Evolutionary conservation across 2,329 filamentous ascomycete genomes (phyloP).

Genomic region (Arthrobotrys entomopaga): DNA sequence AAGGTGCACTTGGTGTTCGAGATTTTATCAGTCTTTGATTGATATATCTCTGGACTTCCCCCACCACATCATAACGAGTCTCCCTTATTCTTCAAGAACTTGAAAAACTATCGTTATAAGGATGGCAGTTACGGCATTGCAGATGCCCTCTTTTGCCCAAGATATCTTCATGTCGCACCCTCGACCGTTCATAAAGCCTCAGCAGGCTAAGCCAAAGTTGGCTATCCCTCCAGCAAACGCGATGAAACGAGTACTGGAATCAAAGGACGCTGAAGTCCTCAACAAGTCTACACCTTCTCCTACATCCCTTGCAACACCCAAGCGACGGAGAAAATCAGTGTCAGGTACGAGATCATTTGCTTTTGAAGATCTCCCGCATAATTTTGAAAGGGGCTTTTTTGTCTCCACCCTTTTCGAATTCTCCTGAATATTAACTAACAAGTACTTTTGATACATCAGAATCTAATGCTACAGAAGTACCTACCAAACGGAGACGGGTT

Average conservation of each 20-base stretch:
- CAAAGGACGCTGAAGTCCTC: constrained; percentile 22
- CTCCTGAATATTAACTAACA: too few species aligned
- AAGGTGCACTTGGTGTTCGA: constrained; percentile 3
- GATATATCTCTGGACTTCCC: constrained; percentile 34
- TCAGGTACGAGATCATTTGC: constrained; percentile 40
- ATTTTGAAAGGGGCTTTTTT: background rate
- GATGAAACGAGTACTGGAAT: constrained; percentile 32
- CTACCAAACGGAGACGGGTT: constrained; percentile 30
- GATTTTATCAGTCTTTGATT: constrained; percentile 36
- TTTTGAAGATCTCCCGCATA: background rate
- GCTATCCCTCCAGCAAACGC: constrained; percentile 35
- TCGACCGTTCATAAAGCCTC: constrained; percentile 27
- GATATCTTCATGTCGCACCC: constrained; percentile 50
- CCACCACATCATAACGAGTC: constrained; percentile 5
- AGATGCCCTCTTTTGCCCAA: constrained; percentile 48
- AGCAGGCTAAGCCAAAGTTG: constrained; percentile 48
- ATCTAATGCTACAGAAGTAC: constrained; percentile 33
- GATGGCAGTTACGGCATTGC: constrained; percentile 52
- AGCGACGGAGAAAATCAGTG: constrained; percentile 48
- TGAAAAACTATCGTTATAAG: constrained; percentile 21
- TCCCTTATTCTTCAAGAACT: constrained; percentile 2
- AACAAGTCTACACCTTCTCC: constrained; percentile 38
- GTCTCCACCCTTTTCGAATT: background rate
- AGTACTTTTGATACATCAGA: constrained; percentile 27
- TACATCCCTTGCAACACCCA: constrained; percentile 29